Base-by-base conservation (phyloP, 331 rosid genomes). In the Telfairia occidentalis region DNA sequence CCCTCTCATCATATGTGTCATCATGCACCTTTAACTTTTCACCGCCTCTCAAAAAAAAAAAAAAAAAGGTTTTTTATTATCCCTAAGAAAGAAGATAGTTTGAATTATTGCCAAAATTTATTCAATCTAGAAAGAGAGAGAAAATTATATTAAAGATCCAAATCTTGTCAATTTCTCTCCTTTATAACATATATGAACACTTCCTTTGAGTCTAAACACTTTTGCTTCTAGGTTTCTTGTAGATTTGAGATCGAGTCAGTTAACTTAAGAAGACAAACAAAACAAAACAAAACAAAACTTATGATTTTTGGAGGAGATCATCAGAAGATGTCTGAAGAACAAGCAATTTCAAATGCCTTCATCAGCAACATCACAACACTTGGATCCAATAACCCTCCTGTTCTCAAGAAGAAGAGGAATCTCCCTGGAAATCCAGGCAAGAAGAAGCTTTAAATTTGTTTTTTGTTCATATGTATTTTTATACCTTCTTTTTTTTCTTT, bases 381-480 rank as follows among this genome's bases (percentile, higher is more conserved):
- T 37, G 82, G 81, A 83, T 84, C 97, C 5, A 81, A 64, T 48
- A 86, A 81, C 67, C 66, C 92, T 74, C 21, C 57, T 63, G 76
- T 77, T 38, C 5, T 42, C 21, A 69, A 69, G 67, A 92, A 90
- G 85, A 92, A 92, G 86, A 87, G 97, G 85, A 92, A 87, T 82
- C 96, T 87, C 75, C 97, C 97, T 1, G 97, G 97, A 84, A 90
- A 80, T 71, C 97, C 97, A 79, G 97, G 97, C 57, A 61, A 61
- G 43, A 61, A 55, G 6, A 74, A 73, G 3, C 50, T 35, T 74
- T 66, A 53, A 7, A 2, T 9, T n/a, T n/a, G n/a, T n/a, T n/a
- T 42, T 46, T 35, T 23, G 11, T 63, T 18, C 21, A 18, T 32
- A 18, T n/a, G 0, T 37, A 8, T 64, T 1, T 59, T 2, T 19